Base-by-base conservation (phyloP, 1,284 basidiomycete genomes). In the Farysia itapuensis region DNA sequence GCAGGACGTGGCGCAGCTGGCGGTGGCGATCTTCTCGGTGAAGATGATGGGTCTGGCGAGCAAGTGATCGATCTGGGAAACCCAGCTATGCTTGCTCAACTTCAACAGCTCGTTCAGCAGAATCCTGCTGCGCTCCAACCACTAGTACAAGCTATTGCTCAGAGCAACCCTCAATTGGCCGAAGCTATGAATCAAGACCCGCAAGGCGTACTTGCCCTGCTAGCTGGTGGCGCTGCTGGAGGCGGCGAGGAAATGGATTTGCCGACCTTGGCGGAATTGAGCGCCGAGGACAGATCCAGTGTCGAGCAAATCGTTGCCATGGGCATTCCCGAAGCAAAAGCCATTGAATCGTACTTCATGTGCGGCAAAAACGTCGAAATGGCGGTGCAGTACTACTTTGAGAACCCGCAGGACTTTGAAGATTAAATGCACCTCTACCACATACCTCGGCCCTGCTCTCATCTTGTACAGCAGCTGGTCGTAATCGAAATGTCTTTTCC, bases 371-470 rank as follows among this genome's bases (percentile, higher is more conserved):
- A 76, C 37, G 57, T 75, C 32, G 74, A 76, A 43, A 72, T 75
- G 70, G 73, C 73, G 4, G 66, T 75, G 15, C 72, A 74, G 52
- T 75, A 74, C 43, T 75, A 75, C 42, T 75, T 73, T 46, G 73
- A 73, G 41, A 66, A 66, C 32, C 63, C 63, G 29, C 58, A 61
- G 50, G 63, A 66, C 38, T 66, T 66, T 20, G 63, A 66, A n/a
- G 63, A 66, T 40, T 66, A 29, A 46, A n/a, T n/a, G n/a, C n/a
- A n/a, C n/a, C n/a, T n/a, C n/a, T n/a, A n/a, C n/a, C n/a, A n/a
- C n/a, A n/a, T n/a, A n/a, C n/a, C n/a, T n/a, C n/a, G n/a, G n/a
- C n/a, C n/a, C n/a, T n/a, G n/a, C n/a, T n/a, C n/a, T n/a, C n/a
- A n/a, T n/a, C n/a, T n/a, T n/a, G n/a, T n/a, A n/a, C n/a, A n/a